A percentile compares a stretch with the other conserved stretches of the same genome.
These are phyloP conservation scores for Vigna nakashimae DNA, from an alignment of 306 rosid species.

Conservation along the genomic window DNA sequence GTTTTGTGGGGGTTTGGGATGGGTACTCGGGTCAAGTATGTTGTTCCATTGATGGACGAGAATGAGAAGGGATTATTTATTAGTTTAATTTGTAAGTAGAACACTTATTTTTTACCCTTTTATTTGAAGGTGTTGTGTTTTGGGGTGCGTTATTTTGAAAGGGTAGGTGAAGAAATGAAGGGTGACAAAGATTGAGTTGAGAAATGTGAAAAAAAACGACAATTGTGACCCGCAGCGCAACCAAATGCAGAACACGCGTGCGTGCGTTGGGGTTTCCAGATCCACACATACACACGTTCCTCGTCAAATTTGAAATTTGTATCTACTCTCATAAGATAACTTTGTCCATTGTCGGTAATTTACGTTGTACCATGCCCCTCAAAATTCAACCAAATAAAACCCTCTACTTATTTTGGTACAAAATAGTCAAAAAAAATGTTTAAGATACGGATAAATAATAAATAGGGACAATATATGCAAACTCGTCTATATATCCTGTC, in stretches of 20 bases:
- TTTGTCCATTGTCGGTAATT: conserved; percentile 41
- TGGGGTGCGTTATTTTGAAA: conserved; percentile 2
- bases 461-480: background rate
- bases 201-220: conserved; percentile 46
- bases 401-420: background rate
- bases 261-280: conserved; percentile 37
- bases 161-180: conserved; percentile 33
- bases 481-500: background rate
- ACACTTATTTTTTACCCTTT: background rate
- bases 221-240: conserved; percentile 43
- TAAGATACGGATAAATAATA: background rate
- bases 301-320: conserved; percentile 33
- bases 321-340: conserved; percentile 11
- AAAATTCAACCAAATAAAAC: background rate
- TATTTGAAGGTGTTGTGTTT: background rate
- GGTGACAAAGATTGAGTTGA: conserved; percentile 48
- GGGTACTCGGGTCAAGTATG: background rate
- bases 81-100: no score
- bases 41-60: conserved; percentile 25
- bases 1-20: background rate
- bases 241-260: conserved; percentile 51
- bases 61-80: conserved; percentile 10
- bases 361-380: conserved; percentile 32
- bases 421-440: background rate
- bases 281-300: conserved; percentile 37